Conservation (phyloP, 805 yeast genomes). For the Candida succiphila region DNA sequence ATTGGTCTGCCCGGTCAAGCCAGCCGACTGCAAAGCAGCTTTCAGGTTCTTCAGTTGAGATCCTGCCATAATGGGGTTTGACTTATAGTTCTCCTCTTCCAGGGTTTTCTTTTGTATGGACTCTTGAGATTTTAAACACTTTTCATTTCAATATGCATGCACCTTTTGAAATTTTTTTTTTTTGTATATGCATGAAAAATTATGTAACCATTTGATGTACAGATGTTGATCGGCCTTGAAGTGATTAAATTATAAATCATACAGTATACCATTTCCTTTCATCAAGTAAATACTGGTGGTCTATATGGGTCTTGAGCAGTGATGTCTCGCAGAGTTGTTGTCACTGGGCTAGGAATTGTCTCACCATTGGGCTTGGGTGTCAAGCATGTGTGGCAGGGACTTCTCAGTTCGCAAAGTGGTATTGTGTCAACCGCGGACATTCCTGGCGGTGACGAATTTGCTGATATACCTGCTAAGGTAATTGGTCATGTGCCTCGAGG, state of each 20-base stretch:
- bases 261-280: no score
- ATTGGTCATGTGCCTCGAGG: constrained; percentile 62
- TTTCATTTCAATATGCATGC: no score
- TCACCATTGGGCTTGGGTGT: constrained; percentile 80
- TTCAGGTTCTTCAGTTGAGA: constrained; percentile 81
- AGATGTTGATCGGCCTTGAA: no score
- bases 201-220: no score
- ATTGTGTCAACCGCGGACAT: constrained; percentile 39
- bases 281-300: no score
- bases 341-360: constrained; percentile 84
- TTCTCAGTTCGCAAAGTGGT: constrained; percentile 47
- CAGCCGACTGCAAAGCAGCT: constrained; percentile 65
- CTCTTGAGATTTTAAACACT: not conserved
- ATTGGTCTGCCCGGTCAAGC: constrained; percentile 81
- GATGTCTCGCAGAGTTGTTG: constrained; percentile 54
- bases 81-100: not conserved
- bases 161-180: no score
- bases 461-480: constrained; percentile 55
- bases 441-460: constrained; percentile 36
- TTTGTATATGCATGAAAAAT: not conserved
- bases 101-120: not conserved
- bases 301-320: no score
- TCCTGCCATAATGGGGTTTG: constrained; percentile 49
- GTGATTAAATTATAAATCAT: no score
- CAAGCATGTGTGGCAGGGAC: constrained; percentile 38